These are phyloP conservation scores for Paradendryphiella salina DNA, from an alignment of 2,329 filamentous ascomycete species.

Conservation along the genomic window DNA sequence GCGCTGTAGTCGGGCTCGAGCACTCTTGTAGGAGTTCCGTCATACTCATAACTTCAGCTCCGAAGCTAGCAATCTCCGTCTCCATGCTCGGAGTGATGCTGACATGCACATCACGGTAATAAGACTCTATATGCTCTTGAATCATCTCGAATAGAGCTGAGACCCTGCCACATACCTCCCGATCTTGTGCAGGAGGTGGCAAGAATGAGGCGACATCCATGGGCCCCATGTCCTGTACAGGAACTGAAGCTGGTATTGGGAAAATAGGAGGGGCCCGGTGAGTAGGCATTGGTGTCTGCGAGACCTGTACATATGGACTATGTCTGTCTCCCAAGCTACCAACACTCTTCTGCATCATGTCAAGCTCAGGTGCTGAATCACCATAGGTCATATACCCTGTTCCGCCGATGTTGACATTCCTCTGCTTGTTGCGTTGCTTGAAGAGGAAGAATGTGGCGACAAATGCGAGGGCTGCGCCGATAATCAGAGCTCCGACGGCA, in stretches of 20 bases:
- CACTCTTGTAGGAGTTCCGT: slow-evolving; percentile 32
- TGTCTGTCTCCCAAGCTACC: slow-evolving; percentile 15
- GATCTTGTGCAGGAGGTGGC: slow-evolving; percentile 30
- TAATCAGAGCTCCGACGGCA: slow-evolving; percentile 28
- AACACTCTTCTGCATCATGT: slow-evolving; percentile 28
- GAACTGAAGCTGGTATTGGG: slow-evolving; percentile 7
- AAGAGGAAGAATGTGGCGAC: slow-evolving; percentile 35
- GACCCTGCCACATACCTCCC: slow-evolving; percentile 25
- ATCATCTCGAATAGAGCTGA: slow-evolving; percentile 32
- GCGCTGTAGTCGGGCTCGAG: slow-evolving; percentile 30
- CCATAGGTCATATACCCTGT: slow-evolving; percentile 20
- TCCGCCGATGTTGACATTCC: slow-evolving; percentile 4
- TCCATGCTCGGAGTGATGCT: slow-evolving; percentile 42
- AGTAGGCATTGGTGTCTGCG: slow-evolving; percentile 26
- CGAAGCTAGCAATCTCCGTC: slow-evolving; percentile 33
- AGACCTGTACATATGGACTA: slow-evolving; percentile 35
- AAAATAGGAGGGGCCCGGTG: neutral
- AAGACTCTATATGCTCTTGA: slow-evolving; percentile 36
- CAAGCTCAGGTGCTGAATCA: slow-evolving; percentile 32
- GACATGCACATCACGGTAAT: slow-evolving; percentile 43
- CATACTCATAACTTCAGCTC: slow-evolving; percentile 26
- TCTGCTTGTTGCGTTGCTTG: slow-evolving; percentile 27
- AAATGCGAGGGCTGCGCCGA: slow-evolving; percentile 38
- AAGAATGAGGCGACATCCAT: slow-evolving; percentile 27
- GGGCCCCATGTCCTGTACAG: slow-evolving; percentile 13